Evolutionary conservation across 2,329 filamentous ascomycete species (phyloP), one percentile per base, ranked within the genome.

Genomic region (Seiridium unicorne): DNA sequence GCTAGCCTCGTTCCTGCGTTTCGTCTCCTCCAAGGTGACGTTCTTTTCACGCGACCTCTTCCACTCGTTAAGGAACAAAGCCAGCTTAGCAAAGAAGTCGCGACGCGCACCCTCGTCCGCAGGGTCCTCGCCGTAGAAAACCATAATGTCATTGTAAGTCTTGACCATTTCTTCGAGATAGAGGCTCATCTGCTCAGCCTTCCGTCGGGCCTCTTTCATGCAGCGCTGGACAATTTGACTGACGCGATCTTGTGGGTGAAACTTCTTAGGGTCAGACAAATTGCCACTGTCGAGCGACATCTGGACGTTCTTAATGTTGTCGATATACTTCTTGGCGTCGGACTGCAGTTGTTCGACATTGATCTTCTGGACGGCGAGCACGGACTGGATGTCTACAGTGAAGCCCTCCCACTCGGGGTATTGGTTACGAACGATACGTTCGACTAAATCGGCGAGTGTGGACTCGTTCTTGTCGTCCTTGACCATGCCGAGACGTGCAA

Each of bases 391-490:
- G 70, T 99, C 94, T 8, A 91, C 87, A 18, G 87, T 81, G 74
- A 98, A 98, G 40, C 84, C 84, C 75, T 97, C 93, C 91, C 93
- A 98, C 74, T 97, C 92, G 2, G 94, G 91, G 67, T 98, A 99
- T 73, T 98, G 94, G 72, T 92, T 95, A 65, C 95, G 90, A 60
- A 98, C 94, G 67, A 97, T 97, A 67, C 94, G 90, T 77, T 99
- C 95, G 48, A 99, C 93, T 48, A 98, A 85, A 75, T 99, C 95
- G 60, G 94, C 93, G 72, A 99, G 90, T 0, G 93, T 97, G 1
- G 92, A 94, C 75, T 98, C 91, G 75, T 99, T 99, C 84, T 97
- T 97, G 80, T 97, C 93, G 72, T 99, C 95, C 79, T 99, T 99
- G 71, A 98, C 92, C 93, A 99, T 98, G 62, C 90, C 93, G 59